A percentile compares a stretch with the other conserved stretches of the same genome.
Evolutionary conservation across 176 grass and related monocot genomes (phyloP).

Genomic region (Phragmites australis): DNA sequence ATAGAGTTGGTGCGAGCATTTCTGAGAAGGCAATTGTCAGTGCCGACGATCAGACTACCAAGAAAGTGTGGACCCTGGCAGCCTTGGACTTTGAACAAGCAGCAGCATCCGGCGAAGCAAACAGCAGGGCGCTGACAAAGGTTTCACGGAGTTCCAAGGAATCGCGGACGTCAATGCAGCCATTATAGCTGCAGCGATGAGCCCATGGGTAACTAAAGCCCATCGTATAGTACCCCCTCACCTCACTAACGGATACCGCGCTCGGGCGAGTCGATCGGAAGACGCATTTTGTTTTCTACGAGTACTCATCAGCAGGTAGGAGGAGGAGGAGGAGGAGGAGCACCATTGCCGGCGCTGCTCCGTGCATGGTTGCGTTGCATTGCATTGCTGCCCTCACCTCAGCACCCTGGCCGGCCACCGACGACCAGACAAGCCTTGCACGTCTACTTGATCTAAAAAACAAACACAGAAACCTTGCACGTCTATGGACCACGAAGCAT

Average conservation of each 20-base stretch:
- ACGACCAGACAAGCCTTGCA: no score
- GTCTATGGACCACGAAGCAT: no score
- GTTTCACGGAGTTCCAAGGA: conserved; percentile 1
- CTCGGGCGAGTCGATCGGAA: conserved; percentile 24
- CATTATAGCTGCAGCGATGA: background rate
- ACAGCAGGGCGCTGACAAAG: background rate
- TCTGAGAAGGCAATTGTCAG: no score
- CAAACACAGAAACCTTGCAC: no score
- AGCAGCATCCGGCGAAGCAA: background rate
- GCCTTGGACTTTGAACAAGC: conserved; percentile 1
- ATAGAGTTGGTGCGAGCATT: background rate
- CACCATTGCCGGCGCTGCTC: no score
- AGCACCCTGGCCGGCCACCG: no score
- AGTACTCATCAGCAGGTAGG: no score
- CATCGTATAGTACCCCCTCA: background rate
- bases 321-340: no score
- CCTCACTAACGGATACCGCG: background rate
- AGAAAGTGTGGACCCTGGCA: conserved; percentile 11
- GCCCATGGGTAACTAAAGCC: background rate
- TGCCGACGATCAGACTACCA: background rate
- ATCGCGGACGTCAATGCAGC: conserved; percentile 29
- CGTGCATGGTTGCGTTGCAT: no score
- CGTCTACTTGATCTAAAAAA: no score
- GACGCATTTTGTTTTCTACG: conserved; percentile 2
- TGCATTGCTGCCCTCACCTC: no score